These are phyloP conservation scores for Leccinum laetum DNA, from an alignment of 1,284 basidiomycete genomes.

Conservation along the genomic window DNA sequence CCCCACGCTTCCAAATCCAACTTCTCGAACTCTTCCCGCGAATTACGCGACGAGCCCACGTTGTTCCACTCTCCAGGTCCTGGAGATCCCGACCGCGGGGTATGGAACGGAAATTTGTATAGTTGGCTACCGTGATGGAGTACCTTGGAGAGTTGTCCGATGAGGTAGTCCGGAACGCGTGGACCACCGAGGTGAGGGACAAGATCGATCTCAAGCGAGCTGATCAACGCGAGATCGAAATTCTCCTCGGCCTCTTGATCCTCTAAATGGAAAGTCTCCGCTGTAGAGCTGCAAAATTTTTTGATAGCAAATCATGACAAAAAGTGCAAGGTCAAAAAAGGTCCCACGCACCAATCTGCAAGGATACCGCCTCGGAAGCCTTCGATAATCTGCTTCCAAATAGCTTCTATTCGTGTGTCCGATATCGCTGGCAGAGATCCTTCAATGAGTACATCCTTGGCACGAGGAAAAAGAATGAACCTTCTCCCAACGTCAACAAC, in stretches of 20 bases:
- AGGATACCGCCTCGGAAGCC: slow-evolving; percentile 81
- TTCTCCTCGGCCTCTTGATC: slow-evolving; percentile 81
- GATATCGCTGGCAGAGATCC: slow-evolving; percentile 47
- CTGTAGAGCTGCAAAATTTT: slow-evolving; percentile 42
- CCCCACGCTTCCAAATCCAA: slow-evolving; percentile 47
- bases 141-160: slow-evolving; percentile 69
- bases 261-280: slow-evolving; percentile 57
- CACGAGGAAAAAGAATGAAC: slow-evolving; percentile 31
- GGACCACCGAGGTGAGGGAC: slow-evolving; percentile 72
- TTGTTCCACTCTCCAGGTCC: slow-evolving; percentile 5
- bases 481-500: slow-evolving; percentile 46
- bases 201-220: slow-evolving; percentile 77
- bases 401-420: slow-evolving; percentile 63
- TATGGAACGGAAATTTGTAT: slow-evolving; percentile 44
- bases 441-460: background rate
- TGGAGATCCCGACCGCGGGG: slow-evolving; percentile 17
- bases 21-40: slow-evolving; percentile 37
- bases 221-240: slow-evolving; percentile 84
- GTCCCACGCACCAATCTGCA: slow-evolving; percentile 73
- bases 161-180: slow-evolving; percentile 73
- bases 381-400: slow-evolving; percentile 88
- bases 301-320: background rate
- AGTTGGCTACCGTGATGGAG: slow-evolving; percentile 78
- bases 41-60: slow-evolving; percentile 9
- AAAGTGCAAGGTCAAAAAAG: background rate